Base-by-base conservation (phyloP, 345 rosid species). In the Cardamine chenopodiifolia region DNA sequence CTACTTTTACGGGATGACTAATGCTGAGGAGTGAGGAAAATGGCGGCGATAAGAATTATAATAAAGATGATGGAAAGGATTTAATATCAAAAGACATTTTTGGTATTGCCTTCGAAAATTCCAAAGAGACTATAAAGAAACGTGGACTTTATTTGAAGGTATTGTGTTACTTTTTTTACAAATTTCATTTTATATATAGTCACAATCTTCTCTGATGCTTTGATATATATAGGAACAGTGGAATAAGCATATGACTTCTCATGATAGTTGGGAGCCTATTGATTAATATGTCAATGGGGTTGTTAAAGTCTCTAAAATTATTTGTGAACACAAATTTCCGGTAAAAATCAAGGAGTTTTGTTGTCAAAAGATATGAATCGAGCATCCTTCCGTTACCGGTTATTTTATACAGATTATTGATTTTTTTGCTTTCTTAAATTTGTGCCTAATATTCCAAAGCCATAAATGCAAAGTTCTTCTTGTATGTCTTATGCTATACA, bases 261-360 rank as follows among this genome's bases (percentile, higher is more conserved):
- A 84, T 61, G 89, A 90, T 57, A 59, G 89, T 0, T 90, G 92
- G 96, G 96, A 90, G 53, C 92, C 96, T 8, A 49, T 82, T 4
- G 77, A 29, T 34, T 28, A 31, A 53, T 13, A 34, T 42, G 34
- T 48, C 19, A 28, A 37, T 54, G 8, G 25, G 45, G 11, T 72
- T 28, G 44, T 39, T 75, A 6, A 54, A 6, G 22, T 35, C 17
- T 14, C 4, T 63, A 32, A 39, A 20, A 17, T 28, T 25, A 12
- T 20, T 29, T 50, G 73, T 62, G 54, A 57, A 73, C 73, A 92
- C 89, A 2, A 61, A 80, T 56, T 85, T 89, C 78, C 70, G 35
- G 0, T 74, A 77, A 17, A 54, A 12, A 80, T 92, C 8, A 72
- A 79, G 35, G 83, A 88, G 3, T n/a, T 88, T 90, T n/a, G 84